Conservation (phyloP, 768 basidiomycete genomes). For the Xerocomellus amylosporus region DNA sequence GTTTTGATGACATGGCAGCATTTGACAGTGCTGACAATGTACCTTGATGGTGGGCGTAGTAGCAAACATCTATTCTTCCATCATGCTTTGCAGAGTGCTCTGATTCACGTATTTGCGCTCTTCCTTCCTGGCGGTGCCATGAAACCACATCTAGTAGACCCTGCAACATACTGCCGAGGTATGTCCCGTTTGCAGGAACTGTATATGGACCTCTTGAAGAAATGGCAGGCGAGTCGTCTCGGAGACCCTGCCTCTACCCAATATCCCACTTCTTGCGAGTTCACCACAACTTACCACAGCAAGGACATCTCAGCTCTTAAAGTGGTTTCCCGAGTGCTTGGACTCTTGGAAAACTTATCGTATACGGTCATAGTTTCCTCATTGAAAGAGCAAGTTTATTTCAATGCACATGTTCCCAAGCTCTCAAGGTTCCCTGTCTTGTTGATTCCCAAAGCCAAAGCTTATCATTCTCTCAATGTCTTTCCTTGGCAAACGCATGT, state of each 20-base stretch:
- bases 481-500: slow-evolving; percentile 90
- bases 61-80: slow-evolving; percentile 86
- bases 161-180: slow-evolving; percentile 80
- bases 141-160: slow-evolving; percentile 87
- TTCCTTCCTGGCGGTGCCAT: slow-evolving; percentile 72
- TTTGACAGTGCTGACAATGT: slow-evolving; percentile 58
- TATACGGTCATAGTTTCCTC: slow-evolving; percentile 83
- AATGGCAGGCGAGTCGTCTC: slow-evolving; percentile 40
- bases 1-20: slow-evolving; percentile 5
- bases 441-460: slow-evolving; percentile 78
- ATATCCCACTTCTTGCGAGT: slow-evolving; percentile 64
- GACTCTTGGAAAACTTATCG: slow-evolving; percentile 67
- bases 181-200: slow-evolving; percentile 72
- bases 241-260: slow-evolving; percentile 47
- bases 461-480: slow-evolving; percentile 69
- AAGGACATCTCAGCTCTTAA: slow-evolving; percentile 79
- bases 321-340: slow-evolving; percentile 84
- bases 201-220: slow-evolving; percentile 62
- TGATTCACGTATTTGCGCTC: slow-evolving; percentile 83
- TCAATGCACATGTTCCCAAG: slow-evolving; percentile 67
- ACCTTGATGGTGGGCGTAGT: slow-evolving; percentile 67
- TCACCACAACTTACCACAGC: slow-evolving; percentile 71
- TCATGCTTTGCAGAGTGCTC: slow-evolving; percentile 72
- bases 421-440: slow-evolving; percentile 84
- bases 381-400: slow-evolving; percentile 80